Conservation (phyloP, 192 early-diverging fungal species). For the Coemansia reversa region DNA sequence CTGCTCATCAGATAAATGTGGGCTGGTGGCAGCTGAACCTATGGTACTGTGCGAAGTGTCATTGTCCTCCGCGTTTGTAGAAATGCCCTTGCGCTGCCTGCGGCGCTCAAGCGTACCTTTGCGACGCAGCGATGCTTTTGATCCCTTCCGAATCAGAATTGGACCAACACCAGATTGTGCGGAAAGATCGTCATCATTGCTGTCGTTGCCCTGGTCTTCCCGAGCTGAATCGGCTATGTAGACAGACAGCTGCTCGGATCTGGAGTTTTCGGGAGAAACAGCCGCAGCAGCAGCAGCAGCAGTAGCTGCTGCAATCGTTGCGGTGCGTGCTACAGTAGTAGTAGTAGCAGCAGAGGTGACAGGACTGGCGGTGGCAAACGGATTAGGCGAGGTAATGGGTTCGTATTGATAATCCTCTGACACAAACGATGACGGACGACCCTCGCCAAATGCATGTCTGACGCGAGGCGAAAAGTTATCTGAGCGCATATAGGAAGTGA, state of each 20-base stretch:
- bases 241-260: conserved; percentile 13
- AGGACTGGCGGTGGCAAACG: conserved; percentile 8
- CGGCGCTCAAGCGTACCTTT: conserved; percentile 47
- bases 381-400: conserved; percentile 20
- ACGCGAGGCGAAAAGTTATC: conserved; percentile 29
- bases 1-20: not conserved
- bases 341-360: conserved; percentile 7
- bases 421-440: conserved; percentile 38
- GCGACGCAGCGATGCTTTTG: conserved; percentile 49
- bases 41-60: not conserved
- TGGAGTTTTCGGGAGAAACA: not conserved
- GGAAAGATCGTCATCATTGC: conserved; percentile 8
- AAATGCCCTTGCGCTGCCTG: conserved; percentile 1
- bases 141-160: conserved; percentile 47
- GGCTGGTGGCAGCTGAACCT: not conserved
- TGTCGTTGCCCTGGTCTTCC: not conserved
- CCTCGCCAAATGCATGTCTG: conserved; percentile 15
- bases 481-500: conserved; percentile 36
- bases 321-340: not conserved
- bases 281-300: not conserved
- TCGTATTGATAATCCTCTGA: conserved; percentile 50
- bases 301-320: not conserved
- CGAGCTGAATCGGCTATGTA: conserved; percentile 25
- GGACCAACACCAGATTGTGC: conserved; percentile 17
- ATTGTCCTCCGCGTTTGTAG: not conserved